phyloP scores from a whole-genome alignment of 129 eudicot genomes.

The Calendula officinalis region DNA sequence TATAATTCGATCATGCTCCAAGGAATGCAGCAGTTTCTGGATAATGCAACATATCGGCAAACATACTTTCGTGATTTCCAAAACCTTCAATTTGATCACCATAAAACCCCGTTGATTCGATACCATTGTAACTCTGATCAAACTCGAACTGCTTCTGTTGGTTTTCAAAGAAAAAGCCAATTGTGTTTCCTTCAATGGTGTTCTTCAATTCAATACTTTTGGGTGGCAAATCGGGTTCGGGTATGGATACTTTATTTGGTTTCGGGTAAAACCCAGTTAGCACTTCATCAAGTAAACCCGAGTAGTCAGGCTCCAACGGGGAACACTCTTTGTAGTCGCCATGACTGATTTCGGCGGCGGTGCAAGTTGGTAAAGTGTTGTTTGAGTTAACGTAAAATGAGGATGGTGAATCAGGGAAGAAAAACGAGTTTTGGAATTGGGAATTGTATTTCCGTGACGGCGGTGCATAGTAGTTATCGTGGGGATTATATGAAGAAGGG shows the following conservation, averaged over 20 bases:
- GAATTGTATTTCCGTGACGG: background rate
- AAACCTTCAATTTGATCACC: slow-evolving; percentile 11
- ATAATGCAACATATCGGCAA: slow-evolving; percentile 32
- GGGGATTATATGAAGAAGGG: background rate
- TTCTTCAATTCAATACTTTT: background rate
- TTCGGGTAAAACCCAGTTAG: slow-evolving; percentile 58
- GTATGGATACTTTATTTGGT: slow-evolving; percentile 12
- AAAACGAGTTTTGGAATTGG: slow-evolving; percentile 1
- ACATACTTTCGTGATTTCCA: background rate
- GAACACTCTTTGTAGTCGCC: slow-evolving; percentile 35
- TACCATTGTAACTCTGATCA: background rate
- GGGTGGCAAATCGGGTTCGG: slow-evolving; percentile 9
- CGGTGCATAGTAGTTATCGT: slow-evolving; percentile 9
- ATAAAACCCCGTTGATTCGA: slow-evolving; percentile 1
- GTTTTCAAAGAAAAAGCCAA: background rate
- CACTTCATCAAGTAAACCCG: slow-evolving; percentile 59
- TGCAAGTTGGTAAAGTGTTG: background rate
- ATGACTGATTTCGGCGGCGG: background rate
- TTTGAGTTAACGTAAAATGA: slow-evolving; percentile 6
- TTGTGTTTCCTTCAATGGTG: background rate
- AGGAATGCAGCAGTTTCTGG: slow-evolving; percentile 3
- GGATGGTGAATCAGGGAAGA: slow-evolving; percentile 19
- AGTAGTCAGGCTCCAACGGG: slow-evolving; percentile 37
- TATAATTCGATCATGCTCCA: background rate
- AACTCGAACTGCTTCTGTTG: background rate